These are phyloP conservation scores for Bipolaris victoriae DNA, from an alignment of 2,329 filamentous ascomycete species.

Conservation along the genomic window DNA sequence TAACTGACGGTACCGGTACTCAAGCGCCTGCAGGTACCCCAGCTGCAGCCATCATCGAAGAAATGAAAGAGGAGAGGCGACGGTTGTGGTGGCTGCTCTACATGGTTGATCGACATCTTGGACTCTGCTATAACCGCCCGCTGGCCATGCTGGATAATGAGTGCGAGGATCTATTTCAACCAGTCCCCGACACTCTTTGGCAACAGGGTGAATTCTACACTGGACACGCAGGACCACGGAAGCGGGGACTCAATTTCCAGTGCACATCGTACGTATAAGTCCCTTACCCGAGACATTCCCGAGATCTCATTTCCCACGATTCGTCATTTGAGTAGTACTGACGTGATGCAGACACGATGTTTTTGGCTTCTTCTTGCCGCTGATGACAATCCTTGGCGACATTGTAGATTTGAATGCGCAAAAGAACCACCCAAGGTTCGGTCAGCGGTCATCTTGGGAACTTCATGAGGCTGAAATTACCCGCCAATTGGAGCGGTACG, in stretches of 20 bases:
- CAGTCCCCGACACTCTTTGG: conserved; percentile 84
- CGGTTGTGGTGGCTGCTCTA: conserved; percentile 95
- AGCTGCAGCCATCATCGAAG: conserved; percentile 47
- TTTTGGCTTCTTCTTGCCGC: conserved; percentile 87
- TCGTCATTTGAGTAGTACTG: conserved; percentile 1
- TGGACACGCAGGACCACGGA: conserved; percentile 49
- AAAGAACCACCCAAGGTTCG: conserved; percentile 85
- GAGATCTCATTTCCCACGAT: not conserved
- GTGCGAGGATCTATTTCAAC: conserved; percentile 80
- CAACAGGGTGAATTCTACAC: conserved; percentile 79
- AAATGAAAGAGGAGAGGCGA: conserved; percentile 78
- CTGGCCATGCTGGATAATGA: conserved; percentile 82
- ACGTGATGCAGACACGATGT: conserved; percentile 67
- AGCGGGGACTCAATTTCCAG: conserved; percentile 75
- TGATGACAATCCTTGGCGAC: conserved; percentile 93
- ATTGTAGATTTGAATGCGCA: conserved; percentile 91
- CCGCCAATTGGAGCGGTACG: conserved; percentile 80
- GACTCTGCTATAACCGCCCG: conserved; percentile 88
- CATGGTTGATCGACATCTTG: conserved; percentile 81
- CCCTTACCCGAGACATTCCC: not conserved
- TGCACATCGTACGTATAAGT: conserved; percentile 66
- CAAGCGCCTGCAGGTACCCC: conserved; percentile 40
- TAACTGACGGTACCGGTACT: conserved; percentile 36
- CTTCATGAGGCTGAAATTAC: conserved; percentile 78
- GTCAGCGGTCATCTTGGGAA: conserved; percentile 76